Evolutionary conservation across 352 stramenopile genomes (phyloP), one percentile per base, ranked within the genome.

Genomic region (Pythium dissimile): DNA sequence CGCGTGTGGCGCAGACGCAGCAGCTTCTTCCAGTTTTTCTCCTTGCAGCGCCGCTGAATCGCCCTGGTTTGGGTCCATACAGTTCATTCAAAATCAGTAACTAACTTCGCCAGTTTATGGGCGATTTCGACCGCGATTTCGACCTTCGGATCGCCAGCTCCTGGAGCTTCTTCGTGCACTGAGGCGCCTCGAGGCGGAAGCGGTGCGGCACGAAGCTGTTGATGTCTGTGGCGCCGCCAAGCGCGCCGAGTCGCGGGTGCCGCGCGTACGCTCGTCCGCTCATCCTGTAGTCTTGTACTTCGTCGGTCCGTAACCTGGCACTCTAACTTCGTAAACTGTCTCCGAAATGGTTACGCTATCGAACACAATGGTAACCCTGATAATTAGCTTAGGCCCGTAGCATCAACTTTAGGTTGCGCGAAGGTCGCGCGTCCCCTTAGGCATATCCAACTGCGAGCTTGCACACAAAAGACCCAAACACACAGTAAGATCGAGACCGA

Each of bases 21-120:
- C 62, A 91, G 63, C 54, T 91, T 91, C 53, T 79, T 77, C 81
- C 81, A 91, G 71, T 91, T 91, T 46, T 90, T 90, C 60, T 90
- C 77, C 68, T 74, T 83, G 47, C 77, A 88, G 35, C 72, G 77
- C 26, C 74, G 59, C 20, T 77, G 77, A 31, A 90, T 90, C 15
- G 64, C 76, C 48, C 80, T 90, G 42, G 27, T n/a, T n/a, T n/a
- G n/a, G n/a, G n/a, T n/a, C 1, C 11, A 24, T 5, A 20, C 3
- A 30, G 9, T 27, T 16, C 8, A 32, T n/a, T 15, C 12, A 43
- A n/a, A 49, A 11, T 20, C 4, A 27, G 18, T n/a, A 41, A 47
- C 34, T 8, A 49, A 11, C 32, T 5, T 13, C 27, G 10, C 30
- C 15, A 43, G 34, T 44, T 26, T n/a, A 5, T 6, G 21, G 16